phyloP scores from a whole-genome alignment of 2,329 filamentous ascomycete species.

The Cladosporium sp. region DNA sequence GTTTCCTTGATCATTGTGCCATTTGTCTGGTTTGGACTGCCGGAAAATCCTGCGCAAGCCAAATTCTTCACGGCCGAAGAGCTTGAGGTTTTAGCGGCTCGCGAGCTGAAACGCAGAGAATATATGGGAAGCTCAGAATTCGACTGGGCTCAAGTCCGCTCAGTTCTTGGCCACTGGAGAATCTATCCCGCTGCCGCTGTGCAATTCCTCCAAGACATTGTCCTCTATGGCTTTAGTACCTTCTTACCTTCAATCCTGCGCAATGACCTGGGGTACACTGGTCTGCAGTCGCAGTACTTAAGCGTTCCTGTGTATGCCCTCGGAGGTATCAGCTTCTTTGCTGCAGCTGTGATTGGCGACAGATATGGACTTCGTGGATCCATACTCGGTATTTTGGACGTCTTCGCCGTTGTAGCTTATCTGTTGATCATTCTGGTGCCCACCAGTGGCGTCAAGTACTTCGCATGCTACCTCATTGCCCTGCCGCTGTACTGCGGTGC shows the following conservation, averaged over 20 bases:
- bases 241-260: slow-evolving; percentile 54
- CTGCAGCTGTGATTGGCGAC: slow-evolving; percentile 46
- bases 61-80: slow-evolving; percentile 45
- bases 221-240: slow-evolving; percentile 53
- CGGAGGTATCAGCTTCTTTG: slow-evolving; percentile 45
- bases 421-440: slow-evolving; percentile 21
- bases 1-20: slow-evolving; percentile 25
- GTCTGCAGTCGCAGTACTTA: slow-evolving; percentile 49
- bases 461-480: slow-evolving; percentile 25
- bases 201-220: slow-evolving; percentile 51
- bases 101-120: slow-evolving; percentile 40
- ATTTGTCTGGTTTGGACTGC: slow-evolving; percentile 30
- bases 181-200: slow-evolving; percentile 18
- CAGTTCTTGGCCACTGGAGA: slow-evolving; percentile 2
- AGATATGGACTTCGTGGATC: slow-evolving; percentile 22
- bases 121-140: slow-evolving; percentile 52
- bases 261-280: slow-evolving; percentile 46
- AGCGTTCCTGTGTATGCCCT: slow-evolving; percentile 56
- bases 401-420: slow-evolving; percentile 19
- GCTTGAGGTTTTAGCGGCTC: slow-evolving; percentile 47
- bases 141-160: slow-evolving; percentile 45
- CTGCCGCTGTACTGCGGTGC: slow-evolving; percentile 28
- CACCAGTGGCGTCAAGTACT: slow-evolving; percentile 22
- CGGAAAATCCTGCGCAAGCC: slow-evolving; percentile 40
- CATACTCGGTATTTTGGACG: slow-evolving; percentile 17